Conservation (phyloP, 2,329 filamentous ascomycete species). For the Fusarium mangiferae region DNA sequence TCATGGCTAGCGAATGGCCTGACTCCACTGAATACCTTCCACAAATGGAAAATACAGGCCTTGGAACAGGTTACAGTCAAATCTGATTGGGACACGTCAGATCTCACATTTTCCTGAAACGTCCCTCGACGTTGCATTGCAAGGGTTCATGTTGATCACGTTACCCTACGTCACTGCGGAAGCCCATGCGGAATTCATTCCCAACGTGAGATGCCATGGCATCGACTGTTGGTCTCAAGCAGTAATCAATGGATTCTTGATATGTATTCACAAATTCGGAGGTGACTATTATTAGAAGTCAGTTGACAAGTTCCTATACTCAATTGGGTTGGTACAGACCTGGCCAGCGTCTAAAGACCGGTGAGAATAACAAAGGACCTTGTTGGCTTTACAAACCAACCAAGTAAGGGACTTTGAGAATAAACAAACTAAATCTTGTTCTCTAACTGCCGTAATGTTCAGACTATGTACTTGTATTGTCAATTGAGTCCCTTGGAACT, state of each 20-base stretch:
- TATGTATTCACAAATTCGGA: background rate
- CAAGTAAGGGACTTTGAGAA: rapidly evolving
- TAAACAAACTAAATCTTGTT: background rate
- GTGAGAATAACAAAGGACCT: background rate
- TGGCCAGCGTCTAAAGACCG: rapidly evolving
- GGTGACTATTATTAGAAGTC: background rate
- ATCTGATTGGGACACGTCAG: background rate
- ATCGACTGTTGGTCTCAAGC: background rate
- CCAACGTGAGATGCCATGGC: background rate
- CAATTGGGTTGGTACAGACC: background rate
- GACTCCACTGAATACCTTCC: background rate
- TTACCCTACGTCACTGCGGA: constrained; percentile 4
- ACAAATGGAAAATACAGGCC: background rate
- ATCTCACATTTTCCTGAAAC: background rate
- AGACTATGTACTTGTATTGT: background rate
- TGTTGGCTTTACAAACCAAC: background rate
- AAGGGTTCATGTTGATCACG: background rate
- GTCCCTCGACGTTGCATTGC: background rate
- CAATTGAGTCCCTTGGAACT: background rate
- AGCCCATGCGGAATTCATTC: background rate
- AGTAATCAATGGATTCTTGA: background rate
- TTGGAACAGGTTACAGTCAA: background rate
- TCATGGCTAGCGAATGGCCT: background rate
- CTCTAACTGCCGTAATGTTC: rapidly evolving
- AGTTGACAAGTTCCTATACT: background rate